Conservation (phyloP, 768 basidiomycete species). For the Calvatia gigantea region DNA sequence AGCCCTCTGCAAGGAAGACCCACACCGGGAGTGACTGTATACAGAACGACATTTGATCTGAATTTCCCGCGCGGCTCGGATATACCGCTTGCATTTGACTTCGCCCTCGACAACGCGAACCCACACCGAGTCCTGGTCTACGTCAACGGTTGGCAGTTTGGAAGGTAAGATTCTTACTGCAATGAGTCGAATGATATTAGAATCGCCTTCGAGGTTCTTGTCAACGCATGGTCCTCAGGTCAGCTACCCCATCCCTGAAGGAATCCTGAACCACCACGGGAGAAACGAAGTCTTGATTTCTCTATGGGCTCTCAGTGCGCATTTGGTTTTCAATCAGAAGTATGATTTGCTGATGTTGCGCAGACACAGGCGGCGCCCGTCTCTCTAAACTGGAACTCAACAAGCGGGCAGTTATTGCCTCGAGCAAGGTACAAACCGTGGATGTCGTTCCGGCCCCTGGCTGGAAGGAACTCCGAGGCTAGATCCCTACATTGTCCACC, state of each 20-base stretch:
- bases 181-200: no score
- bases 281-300: slow-evolving; percentile 30
- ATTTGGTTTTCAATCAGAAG: not conserved
- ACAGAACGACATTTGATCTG: slow-evolving; percentile 57
- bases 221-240: slow-evolving; percentile 39
- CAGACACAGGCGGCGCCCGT: slow-evolving; percentile 26
- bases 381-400: slow-evolving; percentile 26
- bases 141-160: slow-evolving; percentile 75
- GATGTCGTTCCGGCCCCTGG: slow-evolving; percentile 27
- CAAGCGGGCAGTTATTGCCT: slow-evolving; percentile 23
- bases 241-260: slow-evolving; percentile 43
- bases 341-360: no score
- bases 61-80: slow-evolving; percentile 48
- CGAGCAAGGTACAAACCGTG: slow-evolving; percentile 26
- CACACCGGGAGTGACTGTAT: slow-evolving; percentile 58
- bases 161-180: slow-evolving; percentile 18
- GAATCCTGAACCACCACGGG: slow-evolving; percentile 33
- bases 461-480: slow-evolving; percentile 27
- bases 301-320: slow-evolving; percentile 32
- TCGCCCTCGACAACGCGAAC: slow-evolving; percentile 41
- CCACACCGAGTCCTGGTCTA: slow-evolving; percentile 64
- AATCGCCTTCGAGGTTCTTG: slow-evolving; percentile 24
- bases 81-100: slow-evolving; percentile 55
- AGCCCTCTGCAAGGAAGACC: slow-evolving; percentile 43
- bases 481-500: no score